Evolutionary conservation across 345 rosid genomes (phyloP), one percentile per base, ranked within the genome.

Genomic region (Lepidium didymum): DNA sequence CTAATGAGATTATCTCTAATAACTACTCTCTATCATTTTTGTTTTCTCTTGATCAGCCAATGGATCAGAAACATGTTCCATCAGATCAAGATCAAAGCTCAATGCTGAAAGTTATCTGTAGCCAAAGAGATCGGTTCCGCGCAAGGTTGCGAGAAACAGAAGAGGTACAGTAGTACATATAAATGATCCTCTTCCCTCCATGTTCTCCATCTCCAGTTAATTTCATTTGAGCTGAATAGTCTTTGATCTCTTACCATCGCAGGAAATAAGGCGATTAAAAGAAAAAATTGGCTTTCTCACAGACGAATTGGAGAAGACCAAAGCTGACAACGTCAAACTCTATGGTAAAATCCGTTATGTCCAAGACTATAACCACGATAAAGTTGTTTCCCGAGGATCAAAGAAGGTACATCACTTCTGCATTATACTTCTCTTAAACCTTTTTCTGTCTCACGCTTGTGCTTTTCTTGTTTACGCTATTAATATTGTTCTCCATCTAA

Each of bases 71-170:
- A 57, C 96, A 88, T 54, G 79, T 81, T 67, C 80, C 88, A 55
- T 76, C 89, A 13, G 95, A 94, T 74, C 96, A 87, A 78, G 99
- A 91, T 70, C 97, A 91, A 75, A 87, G 82, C 78, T 95, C 97
- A 67, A 91, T 95, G 97, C 96, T 94, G 23, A 91, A 94, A 82
- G 97, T 94, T 73, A 94, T 91, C 66, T 89, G 94, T 83, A 91
- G 85, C 73, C 96, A 94, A 73, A 87, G 96, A 62, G 97, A 94
- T 70, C 87, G 97, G 60, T 91, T 89, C 82, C 86, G 97, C 57
- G 77, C 84, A 62, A 87, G 96, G 29, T 75, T 94, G 69, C 85
- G 82, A 16, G 97, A 91, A 77, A 85, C 96, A 21, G 99, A 94
- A 84, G 97, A 94, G 91, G 99, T 91, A 31, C 46, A 45, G 7